Base-by-base conservation (phyloP, 176 grass and related monocot genomes). In the Oryza officinalis region DNA sequence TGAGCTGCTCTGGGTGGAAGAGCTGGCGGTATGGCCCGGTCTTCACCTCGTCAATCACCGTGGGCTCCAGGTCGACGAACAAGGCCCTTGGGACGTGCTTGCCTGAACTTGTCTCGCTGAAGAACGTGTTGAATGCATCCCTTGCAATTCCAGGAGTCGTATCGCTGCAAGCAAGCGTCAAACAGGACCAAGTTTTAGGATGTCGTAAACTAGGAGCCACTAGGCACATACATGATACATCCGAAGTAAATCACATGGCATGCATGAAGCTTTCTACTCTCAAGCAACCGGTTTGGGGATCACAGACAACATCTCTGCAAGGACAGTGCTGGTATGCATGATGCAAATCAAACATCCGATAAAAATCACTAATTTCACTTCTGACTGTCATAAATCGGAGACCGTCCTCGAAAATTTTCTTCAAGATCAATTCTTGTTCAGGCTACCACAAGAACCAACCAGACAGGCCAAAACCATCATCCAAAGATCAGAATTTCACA, bases 111-210 rank as follows among this genome's bases (percentile, higher is more conserved):
- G 92, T 94, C 71, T 94, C 92, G 10, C 92, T 92, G 80, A 94
- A 94, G 89, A 94, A 94, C 28, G 92, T 94, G 89, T 94, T 94
- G 82, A 94, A 94, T 67, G 92, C 89, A 82, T 94, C 92, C 80
- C 71, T 94, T 12, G 86, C 87, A 23, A 84, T 8, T 71, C 92
- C 92, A 13, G 85, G 17, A 32, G 92, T 89, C 37, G 84, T 89
- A 23, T 94, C 92, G 66, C 92, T 94, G 84, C 83, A 92, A 52
- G 43, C 60, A 30, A 27, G 75, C 18, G 22, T 10, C 52, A 68
- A 22, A 60, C 7, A 76, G 8, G 57, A 9, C 67, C 63, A 5
- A 44, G 32, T 35, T 35, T 38, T 59, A 60, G 15, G 60, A 77
- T 85, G 27, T 17, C 59, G 46, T 35, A 35, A 35, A 33, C 32